Conservation (phyloP, 352 stramenopile species). For the Globisporangium polare region DNA sequence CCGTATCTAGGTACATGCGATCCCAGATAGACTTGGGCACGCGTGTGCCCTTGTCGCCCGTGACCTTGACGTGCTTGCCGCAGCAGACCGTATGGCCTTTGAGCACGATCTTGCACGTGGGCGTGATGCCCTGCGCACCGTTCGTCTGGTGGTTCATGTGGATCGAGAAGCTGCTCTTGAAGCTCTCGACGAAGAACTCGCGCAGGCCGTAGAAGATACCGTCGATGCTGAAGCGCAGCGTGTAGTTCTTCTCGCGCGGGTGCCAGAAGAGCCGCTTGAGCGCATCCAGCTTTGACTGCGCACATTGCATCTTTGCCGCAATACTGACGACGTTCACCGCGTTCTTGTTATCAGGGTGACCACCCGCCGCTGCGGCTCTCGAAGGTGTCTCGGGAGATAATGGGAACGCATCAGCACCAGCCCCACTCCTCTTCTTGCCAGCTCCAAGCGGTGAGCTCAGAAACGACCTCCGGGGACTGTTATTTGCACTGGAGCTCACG, state of each 20-base stretch:
- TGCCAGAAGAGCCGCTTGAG: slow-evolving; percentile 70
- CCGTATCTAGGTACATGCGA: slow-evolving; percentile 67
- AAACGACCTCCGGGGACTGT: slow-evolving; percentile 22
- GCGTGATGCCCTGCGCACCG: slow-evolving; percentile 56
- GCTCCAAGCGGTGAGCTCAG: slow-evolving; percentile 11
- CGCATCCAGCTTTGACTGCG: slow-evolving; percentile 67
- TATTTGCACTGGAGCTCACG: slow-evolving; percentile 26
- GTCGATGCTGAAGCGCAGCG: slow-evolving; percentile 70
- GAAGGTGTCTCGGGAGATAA: slow-evolving; percentile 1
- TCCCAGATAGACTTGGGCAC: slow-evolving; percentile 80
- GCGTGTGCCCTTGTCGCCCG: slow-evolving; percentile 69
- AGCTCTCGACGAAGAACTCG: slow-evolving; percentile 64
- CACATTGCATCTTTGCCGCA: slow-evolving; percentile 48
- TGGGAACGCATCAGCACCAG: not conserved
- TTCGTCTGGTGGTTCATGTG: slow-evolving; percentile 72
- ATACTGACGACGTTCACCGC: slow-evolving; percentile 49
- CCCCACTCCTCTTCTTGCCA: not conserved
- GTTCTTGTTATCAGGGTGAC: slow-evolving; percentile 20
- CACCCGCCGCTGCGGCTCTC: not conserved
- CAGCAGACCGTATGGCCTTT: slow-evolving; percentile 62
- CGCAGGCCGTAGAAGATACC: slow-evolving; percentile 77
- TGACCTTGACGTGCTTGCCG: slow-evolving; percentile 73
- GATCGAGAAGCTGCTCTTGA: slow-evolving; percentile 54
- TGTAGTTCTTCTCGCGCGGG: slow-evolving; percentile 67
- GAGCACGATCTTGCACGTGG: slow-evolving; percentile 56